A percentile compares a stretch with the other conserved stretches of the same genome.
Evolutionary conservation across 2,329 filamentous ascomycete genomes (phyloP).

Genomic region (Colletotrichum phormii): DNA sequence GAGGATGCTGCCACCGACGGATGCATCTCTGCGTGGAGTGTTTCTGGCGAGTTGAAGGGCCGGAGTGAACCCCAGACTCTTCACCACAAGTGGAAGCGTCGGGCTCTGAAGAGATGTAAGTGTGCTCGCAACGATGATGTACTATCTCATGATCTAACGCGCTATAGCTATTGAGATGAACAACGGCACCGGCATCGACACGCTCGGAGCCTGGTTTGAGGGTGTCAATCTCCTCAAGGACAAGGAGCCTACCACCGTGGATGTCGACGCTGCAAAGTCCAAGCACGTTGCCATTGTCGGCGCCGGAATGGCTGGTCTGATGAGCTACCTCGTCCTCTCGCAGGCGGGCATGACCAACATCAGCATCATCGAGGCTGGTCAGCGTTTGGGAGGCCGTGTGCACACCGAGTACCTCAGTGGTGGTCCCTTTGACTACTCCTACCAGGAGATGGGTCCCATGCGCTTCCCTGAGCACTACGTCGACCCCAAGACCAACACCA

Average conservation of each 20-base stretch:
- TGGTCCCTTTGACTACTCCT: constrained; percentile 71
- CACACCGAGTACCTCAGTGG: constrained; percentile 72
- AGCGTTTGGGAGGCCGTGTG: constrained; percentile 72
- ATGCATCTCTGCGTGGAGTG: constrained; percentile 55
- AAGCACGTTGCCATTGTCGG: constrained; percentile 73
- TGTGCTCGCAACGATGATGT: background rate
- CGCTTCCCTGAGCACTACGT: constrained; percentile 67
- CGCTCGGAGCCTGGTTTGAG: constrained; percentile 72
- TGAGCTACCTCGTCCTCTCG: constrained; percentile 65
- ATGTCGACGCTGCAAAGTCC: constrained; percentile 64
- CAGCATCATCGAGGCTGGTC: constrained; percentile 70
- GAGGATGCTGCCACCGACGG: constrained; percentile 43
- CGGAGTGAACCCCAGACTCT: constrained; percentile 50
- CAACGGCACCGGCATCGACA: constrained; percentile 60
- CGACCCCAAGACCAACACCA: constrained; percentile 64
- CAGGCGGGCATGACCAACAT: constrained; percentile 69
- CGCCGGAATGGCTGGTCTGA: constrained; percentile 73
- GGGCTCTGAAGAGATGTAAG: constrained; percentile 36
- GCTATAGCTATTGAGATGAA: constrained; percentile 56
- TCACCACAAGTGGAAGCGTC: constrained; percentile 41
- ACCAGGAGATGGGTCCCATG: constrained; percentile 77
- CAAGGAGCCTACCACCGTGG: constrained; percentile 63
- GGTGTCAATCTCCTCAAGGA: constrained; percentile 69
- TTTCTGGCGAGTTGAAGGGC: constrained; percentile 45
- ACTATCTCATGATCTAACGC: constrained; percentile 39